A percentile compares a stretch with the other conserved stretches of the same genome.
Conservation (phyloP, 306 rosid species). For the Rosa multiflora region DNA sequence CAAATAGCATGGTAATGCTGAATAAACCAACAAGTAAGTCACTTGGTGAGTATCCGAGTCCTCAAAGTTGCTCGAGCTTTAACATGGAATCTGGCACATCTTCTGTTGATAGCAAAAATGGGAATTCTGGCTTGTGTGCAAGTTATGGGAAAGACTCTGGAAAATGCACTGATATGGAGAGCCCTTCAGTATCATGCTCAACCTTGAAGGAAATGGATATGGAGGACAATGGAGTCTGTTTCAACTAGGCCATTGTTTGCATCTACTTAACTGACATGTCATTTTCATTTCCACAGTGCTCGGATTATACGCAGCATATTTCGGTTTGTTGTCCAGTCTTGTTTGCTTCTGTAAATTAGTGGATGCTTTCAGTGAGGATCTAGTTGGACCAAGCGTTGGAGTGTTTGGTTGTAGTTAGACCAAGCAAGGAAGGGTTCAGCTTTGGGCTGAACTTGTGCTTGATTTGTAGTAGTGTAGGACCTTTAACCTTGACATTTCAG, state of each 20-base stretch:
- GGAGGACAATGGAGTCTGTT: conserved; percentile 39
- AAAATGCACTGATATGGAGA: conserved; percentile 33
- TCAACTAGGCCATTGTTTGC: conserved; percentile 28
- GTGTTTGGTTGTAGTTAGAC: conserved; percentile 42
- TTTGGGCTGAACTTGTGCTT: conserved; percentile 62
- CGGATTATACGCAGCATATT: conserved; percentile 25
- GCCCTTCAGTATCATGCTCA: conserved; percentile 39
- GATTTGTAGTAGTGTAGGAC: conserved; percentile 29
- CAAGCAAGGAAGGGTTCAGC: conserved; percentile 48
- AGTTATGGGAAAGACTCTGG: conserved; percentile 38
- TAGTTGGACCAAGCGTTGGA: conserved; percentile 31
- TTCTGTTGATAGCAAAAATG: conserved; percentile 43
- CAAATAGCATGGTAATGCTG: conserved; percentile 22
- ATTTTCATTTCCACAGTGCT: conserved; percentile 9
- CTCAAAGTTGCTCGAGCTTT: conserved; percentile 43
- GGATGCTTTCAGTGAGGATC: conserved; percentile 28
- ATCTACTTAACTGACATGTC: conserved; percentile 33
- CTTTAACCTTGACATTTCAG: conserved; percentile 38
- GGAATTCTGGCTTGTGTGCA: conserved; percentile 39
- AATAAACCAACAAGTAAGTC: conserved; percentile 36
- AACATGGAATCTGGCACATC: conserved; percentile 39
- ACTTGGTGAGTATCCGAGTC: conserved; percentile 32
- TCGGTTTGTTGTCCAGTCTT: conserved; percentile 38
- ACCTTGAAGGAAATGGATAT: conserved; percentile 41
- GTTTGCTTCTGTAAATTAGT: conserved; percentile 53